Base-by-base conservation (phyloP, 768 basidiomycete genomes). In the Russula foetens region DNA sequence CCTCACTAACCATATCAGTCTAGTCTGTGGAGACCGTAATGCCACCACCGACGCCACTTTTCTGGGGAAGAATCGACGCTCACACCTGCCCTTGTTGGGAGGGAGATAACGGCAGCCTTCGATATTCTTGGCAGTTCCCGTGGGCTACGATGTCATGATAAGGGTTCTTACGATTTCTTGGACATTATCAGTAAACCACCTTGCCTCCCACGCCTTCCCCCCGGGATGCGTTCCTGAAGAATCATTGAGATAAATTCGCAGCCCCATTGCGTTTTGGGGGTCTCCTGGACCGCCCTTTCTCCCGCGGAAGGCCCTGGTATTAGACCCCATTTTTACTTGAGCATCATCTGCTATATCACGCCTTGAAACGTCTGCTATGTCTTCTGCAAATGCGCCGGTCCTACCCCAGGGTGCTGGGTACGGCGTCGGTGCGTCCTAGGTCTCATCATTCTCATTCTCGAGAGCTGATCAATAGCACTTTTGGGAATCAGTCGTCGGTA, bases 341-440 rank as follows among this genome's bases (percentile, higher is more conserved):
- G n/a, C 23, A 29, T 29, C 28, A 46, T 8, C 19, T 9, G 7
- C 26, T 14, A 29, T 48, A 38, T 53, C 39, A n/a, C 38, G 12
- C 49, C 29, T 26, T 38, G 23, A 26, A 26, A 17, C 2, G 17
- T n/a, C 19, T 7, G 38, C 38, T 21, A 67, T 67, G 67, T 64
- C 67, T 59, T 63, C 69, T 62, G 55, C 67, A 28, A 63, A 66
- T 60, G 67, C 68, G 23, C 72, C 73, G 1, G 73, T 86, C 26
- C 77, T 91, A 53, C 90, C 90, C 24, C 85, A 89, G 75, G 88
- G 86, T 35, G 90, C 88, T 15, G 90, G 91, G 38, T 92, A 92
- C 77, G 90, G 90, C 45, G 89, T 89, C 58, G 85, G 87, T 87
- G 51, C 53, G 46, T 51, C 9, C 19, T 57, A 51, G 28, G 5